These are phyloP conservation scores for Coniella lustricola DNA, from an alignment of 2,329 filamentous ascomycete species.

Conservation along the genomic window DNA sequence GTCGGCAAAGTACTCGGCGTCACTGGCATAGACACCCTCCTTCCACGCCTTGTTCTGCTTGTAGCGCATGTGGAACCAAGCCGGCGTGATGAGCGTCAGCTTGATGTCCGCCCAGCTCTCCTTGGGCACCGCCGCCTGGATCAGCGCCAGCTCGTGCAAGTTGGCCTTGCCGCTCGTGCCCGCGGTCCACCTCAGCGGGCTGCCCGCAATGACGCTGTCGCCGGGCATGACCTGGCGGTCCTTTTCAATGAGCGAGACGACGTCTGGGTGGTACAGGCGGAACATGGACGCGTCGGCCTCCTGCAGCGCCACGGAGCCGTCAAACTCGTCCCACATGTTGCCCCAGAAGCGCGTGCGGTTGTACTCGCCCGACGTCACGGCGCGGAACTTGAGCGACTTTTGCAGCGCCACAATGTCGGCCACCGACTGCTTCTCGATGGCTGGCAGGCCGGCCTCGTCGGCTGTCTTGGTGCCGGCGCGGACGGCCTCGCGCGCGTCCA, in stretches of 20 bases:
- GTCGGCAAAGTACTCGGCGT: conserved; percentile 57
- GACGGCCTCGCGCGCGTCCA: conserved; percentile 47
- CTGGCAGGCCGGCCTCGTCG: conserved; percentile 48
- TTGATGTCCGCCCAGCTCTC: conserved; percentile 45
- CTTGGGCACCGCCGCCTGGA: conserved; percentile 39
- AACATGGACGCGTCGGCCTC: conserved; percentile 46
- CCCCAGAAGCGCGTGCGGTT: conserved; percentile 46
- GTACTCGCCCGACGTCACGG: conserved; percentile 67
- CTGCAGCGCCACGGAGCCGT: conserved; percentile 40
- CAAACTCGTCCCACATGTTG: conserved; percentile 47
- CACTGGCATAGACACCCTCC: conserved; percentile 46
- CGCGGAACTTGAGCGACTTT: conserved; percentile 57
- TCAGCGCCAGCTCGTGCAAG: conserved; percentile 41
- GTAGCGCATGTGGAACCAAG: conserved; percentile 49
- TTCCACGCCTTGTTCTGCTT: conserved; percentile 50
- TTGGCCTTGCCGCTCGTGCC: conserved; percentile 37
- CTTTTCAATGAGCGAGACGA: conserved; percentile 45
- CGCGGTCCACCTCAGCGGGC: conserved; percentile 38
- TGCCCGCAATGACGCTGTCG: conserved; percentile 45
- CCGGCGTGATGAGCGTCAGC: conserved; percentile 47
- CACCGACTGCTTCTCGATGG: conserved; percentile 59
- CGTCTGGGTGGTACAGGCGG: conserved; percentile 48
- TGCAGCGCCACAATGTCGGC: conserved; percentile 62
- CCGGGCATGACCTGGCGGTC: conserved; percentile 49
- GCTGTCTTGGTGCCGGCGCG: conserved; percentile 47